Percentiles rank a stretch among this genome's conserved stretches.
Conservation (phyloP, 176 grass and related monocot genomes). For the Pontederia crassipes region DNA sequence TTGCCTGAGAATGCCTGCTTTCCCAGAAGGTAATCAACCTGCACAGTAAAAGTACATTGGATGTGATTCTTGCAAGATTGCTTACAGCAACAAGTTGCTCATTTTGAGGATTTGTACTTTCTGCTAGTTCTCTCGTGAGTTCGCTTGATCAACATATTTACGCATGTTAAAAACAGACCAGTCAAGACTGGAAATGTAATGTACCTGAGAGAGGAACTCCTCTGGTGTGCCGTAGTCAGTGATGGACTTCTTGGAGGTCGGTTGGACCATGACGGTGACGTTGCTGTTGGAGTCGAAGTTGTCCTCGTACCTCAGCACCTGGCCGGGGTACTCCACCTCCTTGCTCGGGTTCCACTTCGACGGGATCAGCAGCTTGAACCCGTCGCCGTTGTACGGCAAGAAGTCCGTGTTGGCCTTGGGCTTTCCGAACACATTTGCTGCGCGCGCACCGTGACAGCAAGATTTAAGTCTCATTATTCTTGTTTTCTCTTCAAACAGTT, state of each 20-base stretch:
- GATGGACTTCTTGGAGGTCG: slow-evolving; percentile 75
- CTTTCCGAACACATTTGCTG: slow-evolving; percentile 86
- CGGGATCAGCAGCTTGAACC: slow-evolving; percentile 75
- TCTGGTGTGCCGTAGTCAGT: slow-evolving; percentile 66
- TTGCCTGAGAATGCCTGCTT: slow-evolving; percentile 58
- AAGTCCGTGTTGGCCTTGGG: slow-evolving; percentile 60
- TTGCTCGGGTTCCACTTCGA: slow-evolving; percentile 90
- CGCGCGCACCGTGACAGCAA: neutral
- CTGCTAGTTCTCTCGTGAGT: neutral
- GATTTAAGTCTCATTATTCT: too few relatives aligned
- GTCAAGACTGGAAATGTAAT: neutral
- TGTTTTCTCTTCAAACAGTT: too few relatives aligned
- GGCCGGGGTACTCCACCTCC: slow-evolving; percentile 71
- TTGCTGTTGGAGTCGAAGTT: slow-evolving; percentile 90
- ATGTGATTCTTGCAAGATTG: neutral
- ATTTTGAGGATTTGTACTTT: too few relatives aligned
- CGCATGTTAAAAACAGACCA: neutral
- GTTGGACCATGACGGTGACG: slow-evolving; percentile 59
- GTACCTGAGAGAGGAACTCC: slow-evolving; percentile 63
- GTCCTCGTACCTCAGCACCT: slow-evolving; percentile 91
- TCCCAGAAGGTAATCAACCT: slow-evolving; percentile 79
- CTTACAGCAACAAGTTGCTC: neutral
- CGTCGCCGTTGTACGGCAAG: slow-evolving; percentile 53
- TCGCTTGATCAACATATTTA: slow-evolving; percentile 1
- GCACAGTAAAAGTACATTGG: neutral